Evolutionary conservation across 2,329 filamentous ascomycete species (phyloP), one percentile per base, ranked within the genome.

Genomic region (Ilyonectria sp.): DNA sequence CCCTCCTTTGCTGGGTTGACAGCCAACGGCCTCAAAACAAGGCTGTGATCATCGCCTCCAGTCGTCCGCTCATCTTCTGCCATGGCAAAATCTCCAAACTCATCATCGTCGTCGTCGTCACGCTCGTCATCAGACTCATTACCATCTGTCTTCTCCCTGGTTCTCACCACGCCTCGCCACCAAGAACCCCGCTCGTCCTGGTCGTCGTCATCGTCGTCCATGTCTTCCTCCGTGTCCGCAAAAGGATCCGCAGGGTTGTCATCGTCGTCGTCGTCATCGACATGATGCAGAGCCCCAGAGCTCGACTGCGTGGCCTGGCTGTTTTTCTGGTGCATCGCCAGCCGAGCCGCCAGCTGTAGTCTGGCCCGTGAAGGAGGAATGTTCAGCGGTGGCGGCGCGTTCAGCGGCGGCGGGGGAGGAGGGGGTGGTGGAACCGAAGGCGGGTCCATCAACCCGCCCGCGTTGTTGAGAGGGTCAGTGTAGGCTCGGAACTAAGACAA

Each of bases 311-410:
- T 81, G 6, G 85, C 82, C 23, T 84, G 82, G 52, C 81, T 85
- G 71, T 90, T 89, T 79, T 93, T 92, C 72, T 91, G 89, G 71
- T 94, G 92, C 81, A 92, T 89, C 2, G 93, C 89, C 76, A 98
- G 86, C 13, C 95, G 90, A 13, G 93, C 93, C n/a, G 94, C 95
- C n/a, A 98, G 88, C 80, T 97, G 94, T 62, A 94, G 87, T 57
- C 95, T 90, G 8, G 95, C 95, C 59, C 95, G 90, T 8, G 94
- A 97, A 2, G 95, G 95, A 1, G 93, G 91, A 40, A 95, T 91
- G 79, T 95, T 96, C 76, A 97, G 85, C 15, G 94, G 94, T 35
- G 93, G 91, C 23, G 90, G 93, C 15, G 40, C 91, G 79, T 95
- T 96, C 76, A 97, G 85, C 13, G 94, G 94, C 35, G 93, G 91